Evolutionary conservation across 495 filamentous ascomycete genomes (phyloP).

Genomic region (Neurospora intermedia): DNA sequence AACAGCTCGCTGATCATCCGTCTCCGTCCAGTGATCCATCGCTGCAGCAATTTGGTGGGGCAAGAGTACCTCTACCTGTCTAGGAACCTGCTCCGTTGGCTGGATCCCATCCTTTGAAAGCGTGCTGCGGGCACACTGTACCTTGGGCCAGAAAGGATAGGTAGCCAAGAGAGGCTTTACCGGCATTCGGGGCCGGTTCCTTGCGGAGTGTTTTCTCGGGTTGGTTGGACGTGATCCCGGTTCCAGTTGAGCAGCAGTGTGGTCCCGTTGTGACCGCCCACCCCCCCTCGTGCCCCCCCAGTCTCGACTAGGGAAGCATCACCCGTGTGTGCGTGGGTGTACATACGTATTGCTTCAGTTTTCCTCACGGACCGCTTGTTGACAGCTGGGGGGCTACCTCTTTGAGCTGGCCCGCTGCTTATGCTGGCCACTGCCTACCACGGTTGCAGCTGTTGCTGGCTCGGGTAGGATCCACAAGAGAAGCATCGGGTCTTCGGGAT

Average conservation of each 20-base stretch:
- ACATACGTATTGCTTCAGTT: not conserved
- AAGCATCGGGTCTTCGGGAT: not conserved
- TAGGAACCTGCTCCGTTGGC: not conserved
- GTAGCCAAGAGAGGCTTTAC: not conserved
- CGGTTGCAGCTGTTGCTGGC: not conserved
- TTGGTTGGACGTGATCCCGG: not conserved
- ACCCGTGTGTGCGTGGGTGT: not conserved
- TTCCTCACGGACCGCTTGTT: not conserved
- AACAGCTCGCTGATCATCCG: not conserved
- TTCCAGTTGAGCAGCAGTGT: not conserved
- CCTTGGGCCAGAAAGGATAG: not conserved
- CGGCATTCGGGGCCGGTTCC: not conserved
- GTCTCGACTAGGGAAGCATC: not conserved
- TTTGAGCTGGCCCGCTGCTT: not conserved
- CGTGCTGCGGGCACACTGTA: not conserved
- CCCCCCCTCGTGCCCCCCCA: not conserved
- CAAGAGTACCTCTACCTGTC: not conserved
- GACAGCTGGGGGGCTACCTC: not conserved
- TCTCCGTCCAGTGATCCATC: not conserved
- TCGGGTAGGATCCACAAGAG: not conserved
- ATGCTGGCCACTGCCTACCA: not conserved
- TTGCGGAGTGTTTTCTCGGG: not conserved
- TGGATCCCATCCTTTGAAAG: not conserved
- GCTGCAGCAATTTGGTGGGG: not conserved
- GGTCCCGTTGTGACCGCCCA: not conserved